Percentiles rank a stretch among this genome's conserved stretches.
phyloP scores from a whole-genome alignment of 768 basidiomycete genomes.

The Podaxis carcinomalis region DNA sequence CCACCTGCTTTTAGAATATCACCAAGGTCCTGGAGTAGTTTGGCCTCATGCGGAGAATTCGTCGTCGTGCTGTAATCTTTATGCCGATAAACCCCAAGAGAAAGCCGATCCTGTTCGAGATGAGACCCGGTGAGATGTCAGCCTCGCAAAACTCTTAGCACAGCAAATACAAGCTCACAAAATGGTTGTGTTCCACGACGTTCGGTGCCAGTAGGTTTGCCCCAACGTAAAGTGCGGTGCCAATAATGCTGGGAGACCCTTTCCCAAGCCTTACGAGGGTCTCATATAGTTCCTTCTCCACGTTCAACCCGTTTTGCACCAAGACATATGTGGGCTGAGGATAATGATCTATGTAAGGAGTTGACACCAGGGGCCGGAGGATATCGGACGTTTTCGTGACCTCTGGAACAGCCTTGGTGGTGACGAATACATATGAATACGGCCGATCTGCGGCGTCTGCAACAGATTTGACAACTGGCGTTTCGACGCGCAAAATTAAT shows the following conservation, averaged over 20 bases:
- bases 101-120: conserved; percentile 40
- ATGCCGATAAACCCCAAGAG: conserved; percentile 52
- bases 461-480: conserved; percentile 53
- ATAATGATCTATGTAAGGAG: conserved; percentile 39
- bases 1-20: conserved; percentile 44
- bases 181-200: conserved; percentile 46
- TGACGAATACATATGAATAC: conserved; percentile 63
- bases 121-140: background rate
- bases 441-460: conserved; percentile 53
- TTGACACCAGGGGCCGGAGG: conserved; percentile 50
- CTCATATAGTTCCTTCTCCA: conserved; percentile 62
- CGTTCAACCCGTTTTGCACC: conserved; percentile 69
- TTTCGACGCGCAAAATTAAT: background rate
- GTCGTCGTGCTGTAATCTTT: conserved; percentile 31
- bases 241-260: conserved; percentile 48
- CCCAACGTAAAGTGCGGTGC: conserved; percentile 50
- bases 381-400: conserved; percentile 50
- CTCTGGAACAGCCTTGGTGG: conserved; percentile 73
- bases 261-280: conserved; percentile 38
- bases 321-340: conserved; percentile 58
- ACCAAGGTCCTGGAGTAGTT: conserved; percentile 40
- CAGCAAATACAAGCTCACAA: conserved; percentile 34
- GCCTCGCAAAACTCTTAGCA: background rate
- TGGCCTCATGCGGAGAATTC: conserved; percentile 40
- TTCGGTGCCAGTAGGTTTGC: conserved; percentile 44